Evolutionary conservation across 176 grass and related monocot species (phyloP), one percentile per base, ranked within the genome.

Genomic region (Rhipidocladum racemiflorum): DNA sequence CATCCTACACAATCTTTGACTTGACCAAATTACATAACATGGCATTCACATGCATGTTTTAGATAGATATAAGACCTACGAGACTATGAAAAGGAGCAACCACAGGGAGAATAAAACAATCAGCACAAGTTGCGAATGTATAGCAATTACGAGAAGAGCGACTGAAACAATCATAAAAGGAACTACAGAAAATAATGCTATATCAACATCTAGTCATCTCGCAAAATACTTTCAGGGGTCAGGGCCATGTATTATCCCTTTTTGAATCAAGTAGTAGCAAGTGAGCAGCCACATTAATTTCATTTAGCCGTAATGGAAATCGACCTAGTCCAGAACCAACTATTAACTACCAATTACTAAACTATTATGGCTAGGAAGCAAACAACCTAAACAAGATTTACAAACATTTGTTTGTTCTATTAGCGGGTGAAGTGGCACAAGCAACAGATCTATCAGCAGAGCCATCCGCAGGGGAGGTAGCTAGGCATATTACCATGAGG

Each of bases 401-500:
- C 0, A 15, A 21, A 7, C 12, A n/a, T 34, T 29, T 7, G 18
- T 7, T 25, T n/a, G n/a, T n/a, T n/a, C n/a, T n/a, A n/a, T n/a
- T n/a, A n/a, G n/a, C n/a, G n/a, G n/a, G n/a, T n/a, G n/a, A n/a
- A n/a, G n/a, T n/a, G n/a, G n/a, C n/a, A n/a, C n/a, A n/a, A n/a
- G n/a, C n/a, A n/a, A n/a, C n/a, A n/a, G n/a, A n/a, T n/a, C n/a
- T n/a, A n/a, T n/a, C n/a, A n/a, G n/a, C n/a, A n/a, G n/a, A n/a
- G 9, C 13, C n/a, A 20, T 51, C 61, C 1, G 39, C 16, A 4
- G 24, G 32, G 4, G n/a, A 71, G 39, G 61, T 46, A 21, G 42
- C 43, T 2, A 50, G 18, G 12, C 9, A 23, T 1, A 81, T 25
- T 84, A 94, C 89, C 82, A 91, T 84, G 66, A 85, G 23, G 51